These are phyloP conservation scores for Curvularia eragrostidis DNA, from an alignment of 2,329 filamentous ascomycete genomes.

Conservation along the genomic window DNA sequence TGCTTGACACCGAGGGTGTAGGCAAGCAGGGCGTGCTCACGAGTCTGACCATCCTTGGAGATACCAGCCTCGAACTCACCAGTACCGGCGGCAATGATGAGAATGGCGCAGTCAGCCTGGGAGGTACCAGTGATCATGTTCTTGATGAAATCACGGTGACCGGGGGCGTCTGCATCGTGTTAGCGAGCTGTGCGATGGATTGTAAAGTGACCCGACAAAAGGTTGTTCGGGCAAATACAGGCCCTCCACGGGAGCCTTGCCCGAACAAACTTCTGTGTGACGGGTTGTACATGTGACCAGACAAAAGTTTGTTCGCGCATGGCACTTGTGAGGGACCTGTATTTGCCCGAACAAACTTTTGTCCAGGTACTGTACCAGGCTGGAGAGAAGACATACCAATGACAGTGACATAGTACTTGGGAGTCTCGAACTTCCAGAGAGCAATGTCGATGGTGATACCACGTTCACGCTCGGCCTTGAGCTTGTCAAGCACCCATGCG, in stretches of 20 bases:
- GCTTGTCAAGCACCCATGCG: conserved; percentile 99
- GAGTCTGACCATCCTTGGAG: conserved; percentile 99
- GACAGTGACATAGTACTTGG: conserved; percentile 97
- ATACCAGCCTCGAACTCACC: conserved; percentile 99
- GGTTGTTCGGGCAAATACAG: no score
- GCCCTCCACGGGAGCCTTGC: no score
- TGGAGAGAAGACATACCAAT: no score
- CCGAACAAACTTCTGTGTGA: no score
- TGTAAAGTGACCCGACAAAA: no score
- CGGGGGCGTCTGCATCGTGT: conserved; percentile 84
- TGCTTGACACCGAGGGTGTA: conserved; percentile 99
- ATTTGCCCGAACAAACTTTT: no score
- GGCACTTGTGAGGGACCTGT: no score
- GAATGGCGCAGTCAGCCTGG: conserved; percentile 99
- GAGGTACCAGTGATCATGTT: conserved; percentile 99
- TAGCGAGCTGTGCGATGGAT: no score
- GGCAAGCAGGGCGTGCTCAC: conserved; percentile 99
- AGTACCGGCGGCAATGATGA: conserved; percentile 99
- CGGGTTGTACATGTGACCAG: no score
- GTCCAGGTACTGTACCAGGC: no score
- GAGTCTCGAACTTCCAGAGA: conserved; percentile 99
- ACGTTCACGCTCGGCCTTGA: conserved; percentile 99
- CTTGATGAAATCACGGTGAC: conserved; percentile 99
- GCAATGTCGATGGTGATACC: conserved; percentile 99
- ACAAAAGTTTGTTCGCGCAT: no score